phyloP scores from a whole-genome alignment of 73 alveolate species.

The Paramecium bursaria region DNA sequence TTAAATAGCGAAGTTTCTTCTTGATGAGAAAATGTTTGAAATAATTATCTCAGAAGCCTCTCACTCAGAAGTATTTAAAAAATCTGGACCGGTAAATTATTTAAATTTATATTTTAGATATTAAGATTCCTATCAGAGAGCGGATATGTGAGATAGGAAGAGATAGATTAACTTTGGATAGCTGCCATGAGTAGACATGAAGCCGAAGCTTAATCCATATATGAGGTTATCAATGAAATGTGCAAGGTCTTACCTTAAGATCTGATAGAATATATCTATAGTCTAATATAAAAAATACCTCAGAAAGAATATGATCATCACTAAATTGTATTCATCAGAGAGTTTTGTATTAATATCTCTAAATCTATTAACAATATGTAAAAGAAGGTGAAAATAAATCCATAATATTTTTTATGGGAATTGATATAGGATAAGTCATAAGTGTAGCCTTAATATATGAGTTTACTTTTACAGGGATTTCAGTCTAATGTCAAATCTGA shows the following conservation, averaged over 20 bases:
- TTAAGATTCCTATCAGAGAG: constrained; percentile 29
- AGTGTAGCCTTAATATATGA: not conserved
- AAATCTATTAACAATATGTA: not conserved
- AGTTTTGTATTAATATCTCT: not conserved
- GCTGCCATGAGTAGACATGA: constrained; percentile 41
- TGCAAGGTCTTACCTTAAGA: constrained; percentile 1
- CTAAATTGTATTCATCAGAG: not conserved
- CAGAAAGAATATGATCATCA: constrained; percentile 7
- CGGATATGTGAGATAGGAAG: not conserved
- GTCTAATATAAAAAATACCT: not conserved
- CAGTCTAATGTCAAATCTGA: not conserved
- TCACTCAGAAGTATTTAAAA: constrained; percentile 52
- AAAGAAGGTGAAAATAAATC: too few species aligned
- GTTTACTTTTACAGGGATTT: constrained; percentile 33
- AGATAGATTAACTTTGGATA: constrained; percentile 40
- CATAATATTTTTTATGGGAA: constrained; percentile 22
- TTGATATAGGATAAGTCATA: constrained; percentile 25
- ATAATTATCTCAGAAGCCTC: constrained; percentile 12
- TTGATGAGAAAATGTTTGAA: constrained; percentile 41
- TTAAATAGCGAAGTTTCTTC: constrained; percentile 4
- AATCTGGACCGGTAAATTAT: constrained; percentile 34
- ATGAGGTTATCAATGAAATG: constrained; percentile 47
- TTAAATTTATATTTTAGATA: too few species aligned
- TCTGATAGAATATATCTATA: not conserved
- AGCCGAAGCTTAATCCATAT: constrained; percentile 46